A percentile compares a stretch with the other conserved stretches of the same genome.
Conservation (phyloP, 805 yeast species). For the Hermanozyma aechmeae region DNA sequence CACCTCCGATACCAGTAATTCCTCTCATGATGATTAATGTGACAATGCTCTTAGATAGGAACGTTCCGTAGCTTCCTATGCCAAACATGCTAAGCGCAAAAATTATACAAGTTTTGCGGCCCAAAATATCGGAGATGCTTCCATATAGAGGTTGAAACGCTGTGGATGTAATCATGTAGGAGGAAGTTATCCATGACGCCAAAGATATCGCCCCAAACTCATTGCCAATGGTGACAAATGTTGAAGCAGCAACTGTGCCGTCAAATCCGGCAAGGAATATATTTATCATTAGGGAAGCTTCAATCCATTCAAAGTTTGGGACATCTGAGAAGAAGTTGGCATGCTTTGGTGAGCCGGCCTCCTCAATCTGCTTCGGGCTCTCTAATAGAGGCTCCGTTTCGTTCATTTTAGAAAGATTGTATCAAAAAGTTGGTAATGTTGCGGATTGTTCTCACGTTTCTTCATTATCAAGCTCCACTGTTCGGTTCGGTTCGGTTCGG, state of each 20-base stretch:
- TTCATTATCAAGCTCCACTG: no score
- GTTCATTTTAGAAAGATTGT: no score
- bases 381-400: no score
- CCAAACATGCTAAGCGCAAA: slow-evolving; percentile 24
- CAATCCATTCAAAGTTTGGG: slow-evolving; percentile 21
- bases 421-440: no score
- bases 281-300: slow-evolving; percentile 22
- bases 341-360: no score
- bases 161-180: slow-evolving; percentile 30
- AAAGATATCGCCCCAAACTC: slow-evolving; percentile 24
- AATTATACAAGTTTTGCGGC: slow-evolving; percentile 23
- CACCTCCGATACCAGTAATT: slow-evolving; percentile 33
- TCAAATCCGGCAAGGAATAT: slow-evolving; percentile 40
- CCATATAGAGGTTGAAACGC: slow-evolving; percentile 36
- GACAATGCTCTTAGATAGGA: slow-evolving; percentile 17
- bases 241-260: slow-evolving; percentile 40
- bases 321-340: slow-evolving; percentile 8
- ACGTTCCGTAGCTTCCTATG: slow-evolving; percentile 28
- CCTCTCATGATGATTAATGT: slow-evolving; percentile 24
- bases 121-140: slow-evolving; percentile 28
- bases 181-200: slow-evolving; percentile 35
- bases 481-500: no score
- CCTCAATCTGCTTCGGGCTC: no score
- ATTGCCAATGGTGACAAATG: slow-evolving; percentile 37
- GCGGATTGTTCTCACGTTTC: no score